Evolutionary conservation across 1,139 yeast species (phyloP), one percentile per base, ranked within the genome.

Genomic region (Torulaspora globosa): DNA sequence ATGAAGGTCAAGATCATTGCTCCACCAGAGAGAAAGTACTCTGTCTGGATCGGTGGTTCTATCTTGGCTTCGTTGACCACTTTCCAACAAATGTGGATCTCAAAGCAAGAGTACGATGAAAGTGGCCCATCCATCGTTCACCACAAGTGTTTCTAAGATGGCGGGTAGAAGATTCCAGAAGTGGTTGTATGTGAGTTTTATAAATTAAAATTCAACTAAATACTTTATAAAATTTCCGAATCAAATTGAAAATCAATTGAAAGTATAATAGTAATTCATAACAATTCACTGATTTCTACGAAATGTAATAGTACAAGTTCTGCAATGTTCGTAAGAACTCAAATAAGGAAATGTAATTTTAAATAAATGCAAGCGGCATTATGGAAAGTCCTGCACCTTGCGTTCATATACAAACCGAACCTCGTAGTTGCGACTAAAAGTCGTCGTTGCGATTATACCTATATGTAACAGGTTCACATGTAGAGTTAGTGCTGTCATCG

Each of bases 31-130:
- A 86, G 98, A 81, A 92, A 92, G 78, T 92, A 89, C 90, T 89
- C 97, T 71, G 97, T 90, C 81, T 92, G 98, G 98, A 92, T 92
- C 63, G 98, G 98, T 82, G 98, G 98, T 81, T 90, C 97, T 65
- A 92, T 92, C 70, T 84, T 92, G 76, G 96, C 98, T 64, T 89
- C 97, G 56, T 84, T 92, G 73, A 89, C 97, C 58, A 92, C 97
- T 73, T 92, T 92, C 96, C 96, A 90, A 82, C 97, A 89, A 79
- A 88, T 89, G 97, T 89, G 97, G 97, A 87, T 89, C 84, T 88
- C 97, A 71, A 89, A 90, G 81, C 97, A 89, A 79, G 97, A 89
- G 80, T 90, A 90, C 84, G 97, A 92, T 83, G 98, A 92, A 80
- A 87, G 96, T 76, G 98, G 98, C 70, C 98, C 98, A 69, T 89